Conservation (phyloP, 495 filamentous ascomycete species). For the Neurospora terricola region DNA sequence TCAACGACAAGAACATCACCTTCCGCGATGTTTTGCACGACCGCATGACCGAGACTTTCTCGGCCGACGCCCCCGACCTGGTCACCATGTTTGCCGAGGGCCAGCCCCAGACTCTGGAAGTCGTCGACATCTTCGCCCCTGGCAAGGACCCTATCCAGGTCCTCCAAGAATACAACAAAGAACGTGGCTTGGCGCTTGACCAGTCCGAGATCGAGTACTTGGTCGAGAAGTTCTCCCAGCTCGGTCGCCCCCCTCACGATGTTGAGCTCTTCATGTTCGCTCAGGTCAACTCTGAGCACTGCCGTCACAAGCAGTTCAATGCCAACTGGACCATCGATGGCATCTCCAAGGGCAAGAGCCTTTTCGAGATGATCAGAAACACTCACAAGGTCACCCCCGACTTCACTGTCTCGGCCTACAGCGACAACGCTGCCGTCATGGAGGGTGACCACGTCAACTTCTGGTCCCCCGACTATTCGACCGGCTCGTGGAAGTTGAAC, state of each 20-base stretch:
- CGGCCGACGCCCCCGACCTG: constrained; percentile 53
- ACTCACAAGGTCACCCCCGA: constrained; percentile 73
- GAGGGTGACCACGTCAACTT: constrained; percentile 63
- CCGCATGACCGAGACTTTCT: constrained; percentile 83
- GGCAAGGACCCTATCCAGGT: constrained; percentile 54
- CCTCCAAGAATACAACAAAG: constrained; percentile 71
- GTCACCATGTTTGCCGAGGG: constrained; percentile 71
- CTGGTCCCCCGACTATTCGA: constrained; percentile 79
- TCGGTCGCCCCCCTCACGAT: constrained; percentile 71
- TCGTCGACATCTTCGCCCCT: constrained; percentile 57
- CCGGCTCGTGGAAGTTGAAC: constrained; percentile 77
- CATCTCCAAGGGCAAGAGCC: constrained; percentile 58
- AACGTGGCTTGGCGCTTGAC: constrained; percentile 77
- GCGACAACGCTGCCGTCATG: constrained; percentile 91
- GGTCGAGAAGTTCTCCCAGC: constrained; percentile 67
- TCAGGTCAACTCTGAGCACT: constrained; percentile 84
- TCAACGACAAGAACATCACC: constrained; percentile 39
- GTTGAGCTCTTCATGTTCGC: constrained; percentile 99
- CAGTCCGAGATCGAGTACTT: constrained; percentile 88
- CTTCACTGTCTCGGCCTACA: constrained; percentile 86
- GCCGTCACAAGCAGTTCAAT: constrained; percentile 79
- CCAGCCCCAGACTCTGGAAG: constrained; percentile 56
- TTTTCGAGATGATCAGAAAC: constrained; percentile 93
- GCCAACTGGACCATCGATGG: constrained; percentile 97
- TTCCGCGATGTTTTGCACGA: constrained; percentile 72